A percentile compares a stretch with the other conserved stretches of the same genome.
phyloP scores from a whole-genome alignment of 371 early-diverging fungal species.

The Mucor circinelloides region DNA sequence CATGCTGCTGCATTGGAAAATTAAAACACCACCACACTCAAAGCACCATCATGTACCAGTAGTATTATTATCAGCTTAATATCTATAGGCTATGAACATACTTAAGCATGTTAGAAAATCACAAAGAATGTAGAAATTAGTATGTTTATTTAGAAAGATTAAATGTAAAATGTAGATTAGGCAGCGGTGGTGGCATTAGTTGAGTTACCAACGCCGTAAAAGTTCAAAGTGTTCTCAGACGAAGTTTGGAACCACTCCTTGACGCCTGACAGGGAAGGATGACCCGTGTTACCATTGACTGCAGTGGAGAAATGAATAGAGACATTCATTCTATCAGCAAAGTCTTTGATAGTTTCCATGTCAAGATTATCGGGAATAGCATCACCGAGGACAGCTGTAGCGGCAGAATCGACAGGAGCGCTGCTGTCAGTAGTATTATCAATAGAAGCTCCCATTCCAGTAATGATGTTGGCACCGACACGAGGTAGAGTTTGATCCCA shows the following conservation, averaged over 20 bases:
- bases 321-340: background rate
- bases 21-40: background rate
- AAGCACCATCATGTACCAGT: too few species aligned
- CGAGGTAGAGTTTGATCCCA: conserved; percentile 26
- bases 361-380: background rate
- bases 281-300: conserved; percentile 11
- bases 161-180: background rate
- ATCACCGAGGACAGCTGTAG: background rate
- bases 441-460: background rate
- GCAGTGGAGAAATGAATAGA: conserved; percentile 8
- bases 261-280: conserved; percentile 17
- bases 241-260: conserved; percentile 15
- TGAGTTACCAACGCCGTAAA: background rate
- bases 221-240: conserved; percentile 11
- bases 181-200: background rate
- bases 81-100: too few species aligned
- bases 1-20: background rate
- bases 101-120: background rate
- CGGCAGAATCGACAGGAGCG: background rate
- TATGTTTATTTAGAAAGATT: background rate
- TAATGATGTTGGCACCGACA: background rate
- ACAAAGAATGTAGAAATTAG: background rate
- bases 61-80: too few species aligned
- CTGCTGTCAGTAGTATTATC: background rate
- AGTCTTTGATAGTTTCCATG: background rate